A percentile compares a stretch with the other conserved stretches of the same genome.
Conservation (phyloP, 2,329 filamentous ascomycete species). For the Cryphonectria naterciae region DNA sequence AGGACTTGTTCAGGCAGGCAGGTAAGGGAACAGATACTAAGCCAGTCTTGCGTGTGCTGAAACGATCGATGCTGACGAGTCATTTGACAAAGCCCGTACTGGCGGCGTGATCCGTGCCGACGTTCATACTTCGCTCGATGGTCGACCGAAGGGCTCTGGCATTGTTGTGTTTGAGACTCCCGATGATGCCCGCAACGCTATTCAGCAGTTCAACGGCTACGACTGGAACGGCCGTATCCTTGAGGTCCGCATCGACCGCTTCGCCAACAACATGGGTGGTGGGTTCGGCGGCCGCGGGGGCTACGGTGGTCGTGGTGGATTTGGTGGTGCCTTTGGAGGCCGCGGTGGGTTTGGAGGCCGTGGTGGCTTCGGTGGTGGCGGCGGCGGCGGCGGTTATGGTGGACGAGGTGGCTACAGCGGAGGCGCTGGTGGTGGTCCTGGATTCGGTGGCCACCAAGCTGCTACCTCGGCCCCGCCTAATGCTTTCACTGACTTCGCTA, state of each 20-base stretch:
- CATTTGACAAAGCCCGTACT: constrained; percentile 51
- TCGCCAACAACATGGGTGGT: constrained; percentile 64
- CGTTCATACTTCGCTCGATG: constrained; percentile 89
- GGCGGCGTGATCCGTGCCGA: constrained; percentile 91
- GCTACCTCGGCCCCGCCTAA: constrained; percentile 70
- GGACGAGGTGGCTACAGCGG: constrained; percentile 44
- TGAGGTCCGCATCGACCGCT: constrained; percentile 95
- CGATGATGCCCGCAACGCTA: constrained; percentile 93
- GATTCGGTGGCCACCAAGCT: constrained; percentile 55
- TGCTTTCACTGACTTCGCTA: constrained; percentile 91
- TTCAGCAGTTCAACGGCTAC: constrained; percentile 97
- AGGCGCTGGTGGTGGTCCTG: constrained; percentile 45
- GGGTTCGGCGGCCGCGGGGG: constrained; percentile 63
- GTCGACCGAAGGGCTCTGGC: constrained; percentile 92
- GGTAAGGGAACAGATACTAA: constrained; percentile 63
- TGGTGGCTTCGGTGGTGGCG: constrained; percentile 47
- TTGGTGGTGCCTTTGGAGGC: constrained; percentile 59
- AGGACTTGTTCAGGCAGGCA: constrained; percentile 97
- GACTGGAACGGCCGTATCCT: constrained; percentile 95
- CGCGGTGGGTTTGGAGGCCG: constrained; percentile 52
- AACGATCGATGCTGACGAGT: constrained; percentile 8
- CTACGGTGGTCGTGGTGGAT: constrained; percentile 59
- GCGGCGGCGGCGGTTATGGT: constrained; percentile 43
- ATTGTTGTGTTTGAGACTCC: constrained; percentile 94
- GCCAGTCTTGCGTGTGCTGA: constrained; percentile 12